Percentiles rank a stretch among this genome's conserved stretches.
Conservation (phyloP, 2,329 filamentous ascomycete species). For the Beauveria caledonica region DNA sequence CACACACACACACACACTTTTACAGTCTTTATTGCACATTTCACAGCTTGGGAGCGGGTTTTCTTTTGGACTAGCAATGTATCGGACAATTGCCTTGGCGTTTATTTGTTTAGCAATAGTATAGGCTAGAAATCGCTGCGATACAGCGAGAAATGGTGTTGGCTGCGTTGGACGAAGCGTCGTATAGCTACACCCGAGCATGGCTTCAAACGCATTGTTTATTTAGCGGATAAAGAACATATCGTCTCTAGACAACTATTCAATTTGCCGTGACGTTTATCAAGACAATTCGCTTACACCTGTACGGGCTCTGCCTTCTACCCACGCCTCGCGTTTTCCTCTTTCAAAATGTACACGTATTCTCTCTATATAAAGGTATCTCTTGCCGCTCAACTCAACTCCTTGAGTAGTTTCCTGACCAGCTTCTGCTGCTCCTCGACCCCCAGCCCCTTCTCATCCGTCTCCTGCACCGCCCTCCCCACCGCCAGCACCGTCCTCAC, state of each 20-base stretch:
- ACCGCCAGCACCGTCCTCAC: slow-evolving; percentile 67
- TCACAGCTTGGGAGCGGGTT: background rate
- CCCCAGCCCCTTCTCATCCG: slow-evolving; percentile 59
- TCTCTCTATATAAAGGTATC: too few relatives aligned
- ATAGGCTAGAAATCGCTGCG: background rate
- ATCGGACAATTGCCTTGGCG: background rate
- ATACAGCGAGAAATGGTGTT: too few relatives aligned
- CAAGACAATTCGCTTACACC: too few relatives aligned
- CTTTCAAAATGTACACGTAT: too few relatives aligned
- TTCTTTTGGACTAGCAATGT: background rate
- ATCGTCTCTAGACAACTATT: too few relatives aligned
- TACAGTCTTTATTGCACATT: background rate
- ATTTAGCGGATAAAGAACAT: too few relatives aligned
- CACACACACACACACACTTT: background rate
- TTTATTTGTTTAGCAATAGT: background rate
- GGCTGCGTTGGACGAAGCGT: too few relatives aligned
- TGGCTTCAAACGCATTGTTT: too few relatives aligned
- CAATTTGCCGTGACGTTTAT: too few relatives aligned
- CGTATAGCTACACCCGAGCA: too few relatives aligned
- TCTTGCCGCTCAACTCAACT: slow-evolving; percentile 33
- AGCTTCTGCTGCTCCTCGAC: slow-evolving; percentile 62
- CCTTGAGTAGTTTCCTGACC: slow-evolving; percentile 57
- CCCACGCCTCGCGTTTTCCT: background rate
- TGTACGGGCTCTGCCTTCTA: background rate
- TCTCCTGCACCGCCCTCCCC: slow-evolving; percentile 67